A percentile compares a stretch with the other conserved stretches of the same genome.
Evolutionary conservation across 2,329 filamentous ascomycete species (phyloP).

Genomic region (Trichoderma sp.): DNA sequence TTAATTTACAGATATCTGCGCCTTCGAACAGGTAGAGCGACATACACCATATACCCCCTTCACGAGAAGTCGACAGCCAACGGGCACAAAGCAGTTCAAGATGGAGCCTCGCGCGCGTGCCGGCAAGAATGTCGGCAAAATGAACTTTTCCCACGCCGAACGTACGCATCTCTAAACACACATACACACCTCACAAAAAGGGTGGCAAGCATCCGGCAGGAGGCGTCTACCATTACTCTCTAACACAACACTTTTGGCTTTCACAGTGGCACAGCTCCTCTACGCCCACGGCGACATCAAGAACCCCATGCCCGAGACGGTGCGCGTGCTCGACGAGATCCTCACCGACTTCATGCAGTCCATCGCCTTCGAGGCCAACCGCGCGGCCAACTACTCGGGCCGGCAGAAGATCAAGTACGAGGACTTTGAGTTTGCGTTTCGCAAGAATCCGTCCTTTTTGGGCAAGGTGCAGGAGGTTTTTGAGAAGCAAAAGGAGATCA

Average conservation of each 20-base stretch:
- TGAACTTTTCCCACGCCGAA: conserved; percentile 75
- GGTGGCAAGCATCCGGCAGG: too few relatives aligned
- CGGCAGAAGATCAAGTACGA: conserved; percentile 98
- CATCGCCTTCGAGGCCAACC: conserved; percentile 85
- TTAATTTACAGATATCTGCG: not conserved
- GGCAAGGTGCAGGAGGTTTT: conserved; percentile 89
- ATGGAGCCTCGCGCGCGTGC: conserved; percentile 78
- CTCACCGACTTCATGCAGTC: conserved; percentile 96
- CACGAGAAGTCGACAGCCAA: not conserved
- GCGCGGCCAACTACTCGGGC: conserved; percentile 80
- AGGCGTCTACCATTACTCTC: not conserved
- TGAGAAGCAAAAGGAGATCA: conserved; percentile 84
- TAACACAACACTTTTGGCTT: not conserved
- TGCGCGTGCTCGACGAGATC: conserved; percentile 89
- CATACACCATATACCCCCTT: not conserved
- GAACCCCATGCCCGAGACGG: conserved; percentile 78
- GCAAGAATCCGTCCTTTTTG: conserved; percentile 80
- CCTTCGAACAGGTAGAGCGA: not conserved
- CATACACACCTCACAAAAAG: not conserved
- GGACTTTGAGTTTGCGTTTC: conserved; percentile 93
- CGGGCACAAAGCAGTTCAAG: conserved; percentile 38
- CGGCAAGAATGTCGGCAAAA: conserved; percentile 78
- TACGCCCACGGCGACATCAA: conserved; percentile 79
- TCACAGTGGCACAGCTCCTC: conserved; percentile 70
- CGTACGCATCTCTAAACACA: conserved; percentile 50